Evolutionary conservation across 169 alveolate genomes (phyloP).

Genomic region (Besnoitia besnoiti): DNA sequence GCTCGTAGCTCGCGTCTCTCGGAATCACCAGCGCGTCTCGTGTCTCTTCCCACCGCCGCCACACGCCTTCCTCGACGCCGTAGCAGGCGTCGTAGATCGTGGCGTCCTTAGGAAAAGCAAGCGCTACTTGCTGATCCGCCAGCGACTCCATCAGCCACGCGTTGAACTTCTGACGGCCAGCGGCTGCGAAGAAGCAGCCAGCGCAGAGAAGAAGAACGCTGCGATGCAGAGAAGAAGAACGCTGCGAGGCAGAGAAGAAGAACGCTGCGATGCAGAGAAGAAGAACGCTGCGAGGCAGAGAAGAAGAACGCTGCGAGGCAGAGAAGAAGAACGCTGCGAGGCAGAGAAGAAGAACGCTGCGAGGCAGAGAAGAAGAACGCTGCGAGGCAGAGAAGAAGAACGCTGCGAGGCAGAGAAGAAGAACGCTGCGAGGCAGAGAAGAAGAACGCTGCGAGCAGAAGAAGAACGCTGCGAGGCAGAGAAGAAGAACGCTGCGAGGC

Average conservation of each 20-base stretch:
- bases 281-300: constrained; percentile 63
- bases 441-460: background rate
- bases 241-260: constrained; percentile 38
- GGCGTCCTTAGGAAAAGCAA: constrained; percentile 80
- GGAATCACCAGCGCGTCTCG: constrained; percentile 76
- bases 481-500: too few relatives aligned
- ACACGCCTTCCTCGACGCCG: constrained; percentile 79
- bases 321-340: constrained; percentile 59
- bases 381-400: background rate
- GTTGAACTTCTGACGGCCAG: constrained; percentile 13
- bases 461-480: background rate
- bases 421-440: background rate
- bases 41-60: constrained; percentile 87
- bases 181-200: background rate
- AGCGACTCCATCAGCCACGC: constrained; percentile 27
- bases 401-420: background rate
- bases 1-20: constrained; percentile 84
- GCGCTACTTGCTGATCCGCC: constrained; percentile 50
- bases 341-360: background rate
- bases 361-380: constrained; percentile 69
- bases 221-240: constrained; percentile 58
- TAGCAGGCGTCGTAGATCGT: constrained; percentile 85
- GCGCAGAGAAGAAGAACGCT: background rate
- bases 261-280: background rate
- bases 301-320: constrained; percentile 38